Evolutionary conservation across 805 yeast genomes (phyloP).

Genomic region (Saturnispora bothae): DNA sequence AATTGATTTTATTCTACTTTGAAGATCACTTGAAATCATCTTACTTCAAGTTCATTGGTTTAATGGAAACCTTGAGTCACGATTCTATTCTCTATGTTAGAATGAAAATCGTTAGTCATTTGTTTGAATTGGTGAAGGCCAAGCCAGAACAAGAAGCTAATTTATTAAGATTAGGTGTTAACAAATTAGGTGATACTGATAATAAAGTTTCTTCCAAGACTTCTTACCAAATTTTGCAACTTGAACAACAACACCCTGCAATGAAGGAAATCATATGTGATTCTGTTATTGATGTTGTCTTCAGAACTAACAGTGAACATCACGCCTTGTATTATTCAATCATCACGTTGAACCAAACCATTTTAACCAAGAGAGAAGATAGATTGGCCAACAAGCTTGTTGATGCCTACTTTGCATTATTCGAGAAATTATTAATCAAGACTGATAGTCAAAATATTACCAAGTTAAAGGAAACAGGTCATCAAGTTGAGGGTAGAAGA

Average conservation of each 20-base stretch:
- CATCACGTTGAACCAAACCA: slow-evolving; percentile 85
- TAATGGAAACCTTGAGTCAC: slow-evolving; percentile 71
- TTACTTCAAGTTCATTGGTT: slow-evolving; percentile 66
- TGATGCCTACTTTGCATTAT: slow-evolving; percentile 74
- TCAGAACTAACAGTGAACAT: slow-evolving; percentile 67
- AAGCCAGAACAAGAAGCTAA: slow-evolving; percentile 98
- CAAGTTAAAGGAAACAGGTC: slow-evolving; percentile 31
- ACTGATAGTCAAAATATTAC: slow-evolving; percentile 40
- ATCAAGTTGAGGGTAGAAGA: slow-evolving; percentile 52
- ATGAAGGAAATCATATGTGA: slow-evolving; percentile 80
- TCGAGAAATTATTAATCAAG: slow-evolving; percentile 71
- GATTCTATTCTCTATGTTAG: slow-evolving; percentile 88
- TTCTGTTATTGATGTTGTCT: slow-evolving; percentile 68
- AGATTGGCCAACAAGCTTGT: slow-evolving; percentile 77
- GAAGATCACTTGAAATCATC: slow-evolving; percentile 79
- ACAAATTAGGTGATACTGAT: slow-evolving; percentile 88
- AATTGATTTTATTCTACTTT: slow-evolving; percentile 66
- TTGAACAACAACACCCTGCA: slow-evolving; percentile 89
- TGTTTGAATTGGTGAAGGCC: slow-evolving; percentile 67
- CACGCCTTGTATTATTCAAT: slow-evolving; percentile 84
- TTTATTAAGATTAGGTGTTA: slow-evolving; percentile 76
- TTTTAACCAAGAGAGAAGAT: slow-evolving; percentile 65
- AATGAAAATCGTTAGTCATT: slow-evolving; percentile 61
- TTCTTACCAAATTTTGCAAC: slow-evolving; percentile 65
- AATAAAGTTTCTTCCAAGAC: slow-evolving; percentile 84